Evolutionary conservation across 2,329 filamentous ascomycete genomes (phyloP), one percentile per base, ranked within the genome.

Genomic region (Penicillium sclerotigenum): DNA sequence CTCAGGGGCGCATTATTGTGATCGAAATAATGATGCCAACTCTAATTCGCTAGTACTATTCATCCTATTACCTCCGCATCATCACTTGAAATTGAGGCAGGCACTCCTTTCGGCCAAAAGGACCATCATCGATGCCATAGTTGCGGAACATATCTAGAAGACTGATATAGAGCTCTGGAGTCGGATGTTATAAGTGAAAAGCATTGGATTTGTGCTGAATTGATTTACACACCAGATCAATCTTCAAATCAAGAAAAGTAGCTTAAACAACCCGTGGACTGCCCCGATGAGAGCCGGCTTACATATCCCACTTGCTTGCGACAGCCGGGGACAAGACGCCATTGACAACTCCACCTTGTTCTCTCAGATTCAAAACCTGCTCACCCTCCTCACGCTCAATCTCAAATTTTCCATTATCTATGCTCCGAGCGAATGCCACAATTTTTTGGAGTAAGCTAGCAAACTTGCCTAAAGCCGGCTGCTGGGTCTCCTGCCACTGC

Each of bases 401-500:
- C 52, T 71, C 68, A 53, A 71, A 40, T 38, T 57, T 61, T 40
- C 60, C 60, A 52, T 58, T 51, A 2, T 49, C 58, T 13, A 28
- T 28, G 29, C 58, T 59, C 14, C 64, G 58, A 13, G 59, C 66
- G 37, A 54, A 70, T 62, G 11, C 24, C 2, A 57, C 54, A 8
- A 69, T 51, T 31, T 68, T 60, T 33, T 47, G 29, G 46, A 37
- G 54, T 54, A 55, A 67, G 61, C 42, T 50, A 46, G 36, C 43
- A 53, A 57, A 60, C 18, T 29, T 52, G 10, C 42, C 22, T 54
- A 72, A 52, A 13, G 11, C 42, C 5, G 41, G 14, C 22, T 69
- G 47, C 14, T 81, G 74, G 1, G 72, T 62, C 7, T 54, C 52
- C 56, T 81, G 78, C 80, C 79, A 83, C 3, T 63, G 45, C 11